Percentiles rank a stretch among this genome's conserved stretches.
Evolutionary conservation across 2,329 filamentous ascomycete genomes (phyloP).

Genomic region (Fusarium sp.): DNA sequence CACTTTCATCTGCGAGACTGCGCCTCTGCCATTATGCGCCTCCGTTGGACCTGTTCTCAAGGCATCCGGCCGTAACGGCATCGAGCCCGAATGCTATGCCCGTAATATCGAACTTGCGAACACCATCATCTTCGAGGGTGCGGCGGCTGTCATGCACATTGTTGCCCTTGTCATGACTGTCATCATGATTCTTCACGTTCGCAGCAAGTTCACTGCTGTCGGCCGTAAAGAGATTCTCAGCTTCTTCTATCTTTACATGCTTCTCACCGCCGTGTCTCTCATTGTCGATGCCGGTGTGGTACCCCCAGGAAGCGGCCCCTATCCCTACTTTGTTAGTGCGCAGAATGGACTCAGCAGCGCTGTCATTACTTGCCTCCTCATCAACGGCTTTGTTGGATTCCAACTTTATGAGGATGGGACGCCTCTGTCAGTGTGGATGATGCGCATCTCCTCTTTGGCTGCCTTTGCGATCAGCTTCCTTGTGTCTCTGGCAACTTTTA

Average conservation of each 20-base stretch:
- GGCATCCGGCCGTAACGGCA: slow-evolving; percentile 76
- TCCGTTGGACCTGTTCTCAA: slow-evolving; percentile 80
- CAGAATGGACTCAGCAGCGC: slow-evolving; percentile 89
- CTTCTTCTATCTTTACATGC: slow-evolving; percentile 97
- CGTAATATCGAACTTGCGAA: slow-evolving; percentile 96
- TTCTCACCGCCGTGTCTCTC: slow-evolving; percentile 88
- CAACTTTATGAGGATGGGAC: slow-evolving; percentile 98
- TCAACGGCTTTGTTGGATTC: slow-evolving; percentile 98
- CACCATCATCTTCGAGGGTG: slow-evolving; percentile 97
- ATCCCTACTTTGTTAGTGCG: slow-evolving; percentile 89
- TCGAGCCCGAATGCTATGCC: slow-evolving; percentile 91
- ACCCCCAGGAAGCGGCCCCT: slow-evolving; percentile 81
- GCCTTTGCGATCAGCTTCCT: slow-evolving; percentile 91
- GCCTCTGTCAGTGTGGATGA: slow-evolving; percentile 89
- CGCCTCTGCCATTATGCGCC: slow-evolving; percentile 87
- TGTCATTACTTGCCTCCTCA: slow-evolving; percentile 86
- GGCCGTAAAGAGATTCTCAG: slow-evolving; percentile 79
- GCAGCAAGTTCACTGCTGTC: slow-evolving; percentile 97
- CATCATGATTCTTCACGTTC: slow-evolving; percentile 96
- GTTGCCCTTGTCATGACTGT: slow-evolving; percentile 90
- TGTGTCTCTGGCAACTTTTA: slow-evolving; percentile 91
- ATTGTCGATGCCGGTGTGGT: slow-evolving; percentile 93
- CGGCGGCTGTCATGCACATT: slow-evolving; percentile 92
- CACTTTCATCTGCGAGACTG: slow-evolving; percentile 83
- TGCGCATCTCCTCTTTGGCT: slow-evolving; percentile 79